These are phyloP conservation scores for Trapa bicornis DNA, from an alignment of 345 rosid genomes.

Conservation along the genomic window DNA sequence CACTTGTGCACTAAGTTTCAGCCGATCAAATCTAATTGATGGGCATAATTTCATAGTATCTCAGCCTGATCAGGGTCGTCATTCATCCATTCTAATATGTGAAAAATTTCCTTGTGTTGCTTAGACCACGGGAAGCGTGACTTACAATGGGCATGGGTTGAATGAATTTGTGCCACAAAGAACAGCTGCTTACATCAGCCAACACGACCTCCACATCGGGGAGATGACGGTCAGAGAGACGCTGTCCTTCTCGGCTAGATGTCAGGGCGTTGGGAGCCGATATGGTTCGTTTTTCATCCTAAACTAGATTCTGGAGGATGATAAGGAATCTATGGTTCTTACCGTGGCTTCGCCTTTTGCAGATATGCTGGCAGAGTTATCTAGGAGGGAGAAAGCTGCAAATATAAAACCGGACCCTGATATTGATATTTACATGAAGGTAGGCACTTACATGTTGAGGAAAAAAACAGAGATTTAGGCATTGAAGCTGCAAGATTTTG, in stretches of 20 bases:
- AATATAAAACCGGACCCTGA: conserved; percentile 32
- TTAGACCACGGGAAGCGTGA: conserved; percentile 31
- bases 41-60: too few relatives aligned
- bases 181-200: conserved; percentile 55
- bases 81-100: neutral
- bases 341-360: neutral
- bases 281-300: conserved; percentile 20
- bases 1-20: neutral
- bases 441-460: neutral
- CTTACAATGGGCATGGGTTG: conserved; percentile 38
- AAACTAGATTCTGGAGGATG: neutral
- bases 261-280: conserved; percentile 61
- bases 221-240: conserved; percentile 89
- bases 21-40: neutral
- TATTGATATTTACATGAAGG: conserved; percentile 38
- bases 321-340: neutral
- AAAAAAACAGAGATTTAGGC: too few relatives aligned
- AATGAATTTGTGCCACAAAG: conserved; percentile 36
- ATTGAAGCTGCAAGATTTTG: neutral
- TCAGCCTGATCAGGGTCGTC: neutral
- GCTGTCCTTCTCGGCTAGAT: conserved; percentile 67
- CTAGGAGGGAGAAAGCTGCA: conserved; percentile 33
- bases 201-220: conserved; percentile 65
- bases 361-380: conserved; percentile 30
- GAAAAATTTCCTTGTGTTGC: neutral